Evolutionary conservation across 139 green algal species (phyloP).

Genomic region (Chlamydomonas urium): DNA sequence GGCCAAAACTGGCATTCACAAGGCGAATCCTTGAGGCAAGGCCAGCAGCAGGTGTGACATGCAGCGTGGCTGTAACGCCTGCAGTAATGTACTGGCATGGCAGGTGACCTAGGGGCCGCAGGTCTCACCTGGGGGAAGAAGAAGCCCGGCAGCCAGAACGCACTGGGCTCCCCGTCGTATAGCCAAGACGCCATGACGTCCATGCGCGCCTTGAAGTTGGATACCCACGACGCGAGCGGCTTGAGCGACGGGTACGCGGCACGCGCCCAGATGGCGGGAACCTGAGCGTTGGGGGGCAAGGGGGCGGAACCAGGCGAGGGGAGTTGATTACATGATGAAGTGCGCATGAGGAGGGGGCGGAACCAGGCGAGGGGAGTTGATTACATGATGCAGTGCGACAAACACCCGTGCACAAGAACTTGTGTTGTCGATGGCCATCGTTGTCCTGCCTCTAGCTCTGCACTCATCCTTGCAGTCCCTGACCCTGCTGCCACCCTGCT

Average conservation of each 20-base stretch:
- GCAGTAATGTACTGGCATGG: too few species aligned
- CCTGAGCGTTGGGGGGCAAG: conserved; percentile 21
- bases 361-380: neutral
- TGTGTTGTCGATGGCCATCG: too few species aligned
- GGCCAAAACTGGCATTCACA: too few species aligned
- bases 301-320: neutral
- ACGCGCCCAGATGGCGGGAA: conserved; percentile 62
- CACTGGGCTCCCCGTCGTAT: conserved; percentile 48
- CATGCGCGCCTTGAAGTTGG: conserved; percentile 59
- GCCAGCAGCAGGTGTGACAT: too few species aligned
- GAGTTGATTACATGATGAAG: neutral
- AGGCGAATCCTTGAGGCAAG: too few species aligned
- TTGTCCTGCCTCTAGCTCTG: too few species aligned
- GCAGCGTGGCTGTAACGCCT: too few species aligned
- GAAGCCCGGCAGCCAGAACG: conserved; percentile 78
- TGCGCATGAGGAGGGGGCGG: neutral
- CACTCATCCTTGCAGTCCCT: neutral
- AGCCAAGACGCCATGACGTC: conserved; percentile 68
- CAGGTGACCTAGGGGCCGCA: neutral
- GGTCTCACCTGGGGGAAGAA: conserved; percentile 64
- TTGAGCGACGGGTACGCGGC: conserved; percentile 75
- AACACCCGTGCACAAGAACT: too few species aligned
- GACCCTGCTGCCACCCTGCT: neutral
- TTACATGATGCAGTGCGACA: neutral
- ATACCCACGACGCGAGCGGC: conserved; percentile 66